phyloP scores from a whole-genome alignment of 2,329 filamentous ascomycete species.

The Exophiala sideris region DNA sequence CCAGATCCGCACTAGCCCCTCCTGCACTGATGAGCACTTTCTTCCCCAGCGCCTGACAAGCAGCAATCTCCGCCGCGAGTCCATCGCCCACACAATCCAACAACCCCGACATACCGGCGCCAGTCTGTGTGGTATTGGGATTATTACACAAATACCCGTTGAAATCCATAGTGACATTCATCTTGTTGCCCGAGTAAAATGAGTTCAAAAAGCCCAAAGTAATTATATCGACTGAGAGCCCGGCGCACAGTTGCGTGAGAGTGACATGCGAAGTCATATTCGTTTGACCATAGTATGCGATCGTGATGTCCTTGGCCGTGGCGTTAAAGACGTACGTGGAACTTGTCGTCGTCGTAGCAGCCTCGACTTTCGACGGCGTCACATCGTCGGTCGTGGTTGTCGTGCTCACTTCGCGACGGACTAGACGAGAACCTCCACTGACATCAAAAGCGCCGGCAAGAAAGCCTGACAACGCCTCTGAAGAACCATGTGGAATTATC shows the following conservation, averaged over 20 bases:
- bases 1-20: slow-evolving; percentile 41
- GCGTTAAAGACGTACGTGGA: neutral
- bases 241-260: slow-evolving; percentile 25
- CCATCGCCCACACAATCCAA: slow-evolving; percentile 25
- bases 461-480: too few species aligned
- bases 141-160: slow-evolving; percentile 21
- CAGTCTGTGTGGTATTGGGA: slow-evolving; percentile 3
- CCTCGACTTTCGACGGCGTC: neutral
- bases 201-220: slow-evolving; percentile 29
- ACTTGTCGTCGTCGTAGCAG: neutral
- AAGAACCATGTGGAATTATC: too few species aligned
- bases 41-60: slow-evolving; percentile 42
- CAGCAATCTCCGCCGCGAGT: slow-evolving; percentile 25
- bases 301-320: neutral
- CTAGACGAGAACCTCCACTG: too few species aligned
- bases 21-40: slow-evolving; percentile 49
- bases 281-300: slow-evolving; percentile 28
- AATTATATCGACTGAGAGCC: slow-evolving; percentile 29
- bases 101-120: slow-evolving; percentile 21
- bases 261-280: slow-evolving; percentile 18
- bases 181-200: slow-evolving; percentile 17
- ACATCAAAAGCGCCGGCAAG: too few species aligned
- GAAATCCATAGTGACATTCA: slow-evolving; percentile 7
- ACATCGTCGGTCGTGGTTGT: too few species aligned
- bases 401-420: too few species aligned